These are phyloP conservation scores for Fomitiporia mediterranea DNA, from an alignment of 1,284 basidiomycete species.

Conservation along the genomic window DNA sequence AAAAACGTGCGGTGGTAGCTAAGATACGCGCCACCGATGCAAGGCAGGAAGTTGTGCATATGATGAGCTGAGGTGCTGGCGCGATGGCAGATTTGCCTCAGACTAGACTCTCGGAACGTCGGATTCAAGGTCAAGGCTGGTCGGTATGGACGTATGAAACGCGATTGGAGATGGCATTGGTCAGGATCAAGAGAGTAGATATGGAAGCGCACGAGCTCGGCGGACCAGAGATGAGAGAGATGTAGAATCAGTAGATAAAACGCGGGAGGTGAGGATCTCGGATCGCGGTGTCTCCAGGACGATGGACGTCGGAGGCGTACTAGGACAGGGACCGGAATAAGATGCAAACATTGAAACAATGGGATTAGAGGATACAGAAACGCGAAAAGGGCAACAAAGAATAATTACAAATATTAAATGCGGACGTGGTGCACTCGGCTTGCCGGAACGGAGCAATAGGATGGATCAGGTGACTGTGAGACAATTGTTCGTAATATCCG, in stretches of 20 bases:
- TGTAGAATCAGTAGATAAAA: too few relatives aligned
- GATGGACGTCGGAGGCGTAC: background rate
- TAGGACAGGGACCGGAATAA: background rate
- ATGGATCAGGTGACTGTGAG: background rate
- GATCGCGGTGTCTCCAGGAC: background rate
- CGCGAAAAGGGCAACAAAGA: background rate
- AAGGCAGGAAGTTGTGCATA: background rate
- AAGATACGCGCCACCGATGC: background rate
- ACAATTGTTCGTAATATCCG: background rate
- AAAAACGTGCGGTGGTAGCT: background rate
- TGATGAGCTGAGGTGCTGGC: background rate
- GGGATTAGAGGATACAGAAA: background rate
- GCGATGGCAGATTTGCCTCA: background rate
- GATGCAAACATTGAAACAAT: background rate
- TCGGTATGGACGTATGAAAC: background rate
- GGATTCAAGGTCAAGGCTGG: background rate
- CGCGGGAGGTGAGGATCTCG: background rate
- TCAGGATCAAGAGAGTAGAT: background rate
- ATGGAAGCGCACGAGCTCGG: background rate
- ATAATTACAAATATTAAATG: background rate
- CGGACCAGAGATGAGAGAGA: background rate
- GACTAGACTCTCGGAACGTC: background rate
- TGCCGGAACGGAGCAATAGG: background rate
- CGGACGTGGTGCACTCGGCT: background rate
- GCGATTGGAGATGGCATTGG: background rate